Evolutionary conservation across 768 basidiomycete species (phyloP).

Genomic region (Psilocybe tampanensis): DNA sequence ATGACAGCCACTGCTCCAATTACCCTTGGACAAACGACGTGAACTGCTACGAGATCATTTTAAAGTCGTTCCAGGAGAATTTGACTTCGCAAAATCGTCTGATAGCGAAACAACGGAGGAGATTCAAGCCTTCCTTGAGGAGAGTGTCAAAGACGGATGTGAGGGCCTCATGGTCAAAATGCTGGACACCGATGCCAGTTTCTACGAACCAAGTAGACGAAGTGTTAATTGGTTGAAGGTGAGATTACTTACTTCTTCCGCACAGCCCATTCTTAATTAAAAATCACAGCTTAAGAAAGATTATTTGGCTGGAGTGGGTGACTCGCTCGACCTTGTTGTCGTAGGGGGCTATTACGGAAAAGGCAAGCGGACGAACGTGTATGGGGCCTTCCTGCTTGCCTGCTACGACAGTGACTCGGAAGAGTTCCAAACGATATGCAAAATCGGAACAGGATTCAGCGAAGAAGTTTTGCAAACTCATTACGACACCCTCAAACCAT

Average conservation of each 20-base stretch:
- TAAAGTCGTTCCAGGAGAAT: conserved; percentile 81
- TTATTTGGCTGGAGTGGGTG: conserved; percentile 94
- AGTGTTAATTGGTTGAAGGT: conserved; percentile 99
- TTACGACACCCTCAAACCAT: conserved; percentile 78
- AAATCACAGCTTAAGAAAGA: conserved; percentile 90
- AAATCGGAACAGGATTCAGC: conserved; percentile 97
- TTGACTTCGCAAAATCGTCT: conserved; percentile 89
- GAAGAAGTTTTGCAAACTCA: conserved; percentile 87
- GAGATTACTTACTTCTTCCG: conserved; percentile 7
- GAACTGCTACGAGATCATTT: conserved; percentile 80
- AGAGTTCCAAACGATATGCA: conserved; percentile 97
- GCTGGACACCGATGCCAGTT: conserved; percentile 89
- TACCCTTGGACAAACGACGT: conserved; percentile 74
- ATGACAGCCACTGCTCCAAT: conserved; percentile 78
- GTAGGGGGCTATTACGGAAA: conserved; percentile 97
- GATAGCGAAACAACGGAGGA: conserved; percentile 91
- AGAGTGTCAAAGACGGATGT: conserved; percentile 97
- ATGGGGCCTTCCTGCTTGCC: conserved; percentile 96
- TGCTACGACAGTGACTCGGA: conserved; percentile 96
- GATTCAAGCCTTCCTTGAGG: conserved; percentile 92
- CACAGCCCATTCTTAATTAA: not conserved
- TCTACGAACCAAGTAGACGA: conserved; percentile 92
- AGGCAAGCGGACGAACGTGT: conserved; percentile 96
- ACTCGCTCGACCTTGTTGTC: conserved; percentile 97
- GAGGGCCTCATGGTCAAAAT: conserved; percentile 99